Conservation (phyloP, 352 stramenopile genomes). For the Phytophthora foliorum region DNA sequence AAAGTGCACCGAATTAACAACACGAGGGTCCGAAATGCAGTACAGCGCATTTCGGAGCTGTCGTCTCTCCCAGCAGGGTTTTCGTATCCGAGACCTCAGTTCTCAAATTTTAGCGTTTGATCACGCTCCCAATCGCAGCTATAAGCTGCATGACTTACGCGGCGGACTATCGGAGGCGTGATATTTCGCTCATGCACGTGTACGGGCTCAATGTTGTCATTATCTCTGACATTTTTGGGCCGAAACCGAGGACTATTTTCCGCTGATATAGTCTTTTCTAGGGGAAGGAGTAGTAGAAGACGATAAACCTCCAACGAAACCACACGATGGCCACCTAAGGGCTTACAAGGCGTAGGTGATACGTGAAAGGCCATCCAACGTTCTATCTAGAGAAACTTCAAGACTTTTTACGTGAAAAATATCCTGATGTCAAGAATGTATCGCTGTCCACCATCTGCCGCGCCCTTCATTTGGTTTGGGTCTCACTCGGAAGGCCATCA, state of each 20-base stretch:
- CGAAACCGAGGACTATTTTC: not conserved
- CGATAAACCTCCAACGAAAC: not conserved
- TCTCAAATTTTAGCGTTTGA: no score
- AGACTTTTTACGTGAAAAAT: no score
- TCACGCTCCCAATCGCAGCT: no score
- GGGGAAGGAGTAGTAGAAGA: not conserved
- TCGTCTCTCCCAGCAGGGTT: no score
- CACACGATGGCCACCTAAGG: not conserved
- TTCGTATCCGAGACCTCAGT: no score
- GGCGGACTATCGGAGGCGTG: no score
- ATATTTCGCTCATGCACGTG: no score
- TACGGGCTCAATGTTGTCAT: no score
- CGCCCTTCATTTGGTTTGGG: not conserved
- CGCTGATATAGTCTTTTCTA: not conserved
- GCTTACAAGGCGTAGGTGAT: not conserved
- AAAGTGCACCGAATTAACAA: no score
- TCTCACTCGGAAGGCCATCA: not conserved
- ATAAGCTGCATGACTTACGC: no score
- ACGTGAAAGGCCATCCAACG: not conserved
- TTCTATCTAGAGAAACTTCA: not conserved
- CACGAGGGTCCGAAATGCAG: no score
- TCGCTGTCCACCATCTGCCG: not conserved
- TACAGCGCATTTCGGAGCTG: no score
- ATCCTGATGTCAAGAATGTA: not conserved
- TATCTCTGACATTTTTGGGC: not conserved